A percentile compares a stretch with the other conserved stretches of the same genome.
Conservation (phyloP, 306 rosid species). For the Hippophae rhamnoides region DNA sequence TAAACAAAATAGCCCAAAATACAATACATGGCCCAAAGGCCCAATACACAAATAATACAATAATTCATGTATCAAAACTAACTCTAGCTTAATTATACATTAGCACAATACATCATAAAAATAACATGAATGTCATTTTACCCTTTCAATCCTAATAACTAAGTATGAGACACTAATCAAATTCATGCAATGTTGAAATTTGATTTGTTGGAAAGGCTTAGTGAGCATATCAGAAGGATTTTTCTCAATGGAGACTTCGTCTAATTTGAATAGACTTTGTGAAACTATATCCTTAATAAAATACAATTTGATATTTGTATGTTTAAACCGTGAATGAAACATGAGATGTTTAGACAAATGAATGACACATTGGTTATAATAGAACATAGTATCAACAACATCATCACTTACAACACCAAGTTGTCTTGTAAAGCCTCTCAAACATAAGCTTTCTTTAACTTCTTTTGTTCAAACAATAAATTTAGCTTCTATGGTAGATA, state of each 20-base stretch:
- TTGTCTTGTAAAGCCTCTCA: neutral
- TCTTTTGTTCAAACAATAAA: too few species aligned
- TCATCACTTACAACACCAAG: neutral
- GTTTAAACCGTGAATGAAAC: neutral
- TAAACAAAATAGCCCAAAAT: too few species aligned
- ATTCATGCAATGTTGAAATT: too few species aligned
- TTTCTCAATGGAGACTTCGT: neutral
- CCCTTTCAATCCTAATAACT: too few species aligned
- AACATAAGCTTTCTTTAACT: neutral
- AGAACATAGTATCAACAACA: neutral
- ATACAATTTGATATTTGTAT: neutral
- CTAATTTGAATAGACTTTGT: neutral
- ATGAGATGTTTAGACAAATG: neutral
- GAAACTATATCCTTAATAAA: neutral
- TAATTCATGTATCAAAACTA: too few species aligned
- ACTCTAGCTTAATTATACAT: too few species aligned
- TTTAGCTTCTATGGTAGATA: too few species aligned
- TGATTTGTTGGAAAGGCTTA: neutral
- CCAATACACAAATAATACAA: too few species aligned
- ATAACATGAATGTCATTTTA: too few species aligned
- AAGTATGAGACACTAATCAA: too few species aligned
- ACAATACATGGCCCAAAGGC: too few species aligned
- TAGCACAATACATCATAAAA: too few species aligned
- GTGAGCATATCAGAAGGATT: neutral
- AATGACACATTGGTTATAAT: neutral